Conservation (phyloP, 2,329 filamentous ascomycete species). For the Dactylellina parvicollis region DNA sequence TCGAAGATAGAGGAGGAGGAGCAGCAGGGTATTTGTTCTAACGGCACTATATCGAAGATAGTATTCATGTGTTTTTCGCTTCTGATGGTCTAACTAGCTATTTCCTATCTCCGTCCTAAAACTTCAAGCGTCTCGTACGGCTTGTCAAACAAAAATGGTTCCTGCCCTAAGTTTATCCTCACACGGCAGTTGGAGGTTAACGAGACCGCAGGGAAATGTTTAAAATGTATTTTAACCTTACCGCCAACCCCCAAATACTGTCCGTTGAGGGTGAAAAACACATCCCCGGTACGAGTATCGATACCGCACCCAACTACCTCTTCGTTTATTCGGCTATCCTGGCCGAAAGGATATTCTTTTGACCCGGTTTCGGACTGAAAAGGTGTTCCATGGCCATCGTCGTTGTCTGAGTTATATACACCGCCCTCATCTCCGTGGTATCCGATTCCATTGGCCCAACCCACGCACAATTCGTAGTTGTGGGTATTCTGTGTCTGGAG, state of each 20-base stretch:
- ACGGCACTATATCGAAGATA: no score
- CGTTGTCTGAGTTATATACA: not conserved
- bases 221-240: not conserved
- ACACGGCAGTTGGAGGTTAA: not conserved
- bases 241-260: not conserved
- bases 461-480: not conserved
- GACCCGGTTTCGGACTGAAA: not conserved
- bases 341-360: not conserved
- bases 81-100: not conserved
- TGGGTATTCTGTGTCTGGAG: not conserved
- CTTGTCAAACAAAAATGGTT: not conserved
- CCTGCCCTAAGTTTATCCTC: not conserved
- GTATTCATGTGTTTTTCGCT: no score
- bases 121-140: not conserved
- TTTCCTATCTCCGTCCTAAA: not conserved
- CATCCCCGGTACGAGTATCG: not conserved
- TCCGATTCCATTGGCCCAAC: not conserved
- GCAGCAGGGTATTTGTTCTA: no score
- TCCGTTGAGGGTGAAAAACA: constrained; percentile 1
- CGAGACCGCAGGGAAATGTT: constrained; percentile 1
- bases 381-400: not conserved
- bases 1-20: no score
- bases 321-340: not conserved
- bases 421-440: not conserved
- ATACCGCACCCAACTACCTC: not conserved